Conservation (phyloP, 345 rosid genomes). For the Tarenaya hassleriana region DNA sequence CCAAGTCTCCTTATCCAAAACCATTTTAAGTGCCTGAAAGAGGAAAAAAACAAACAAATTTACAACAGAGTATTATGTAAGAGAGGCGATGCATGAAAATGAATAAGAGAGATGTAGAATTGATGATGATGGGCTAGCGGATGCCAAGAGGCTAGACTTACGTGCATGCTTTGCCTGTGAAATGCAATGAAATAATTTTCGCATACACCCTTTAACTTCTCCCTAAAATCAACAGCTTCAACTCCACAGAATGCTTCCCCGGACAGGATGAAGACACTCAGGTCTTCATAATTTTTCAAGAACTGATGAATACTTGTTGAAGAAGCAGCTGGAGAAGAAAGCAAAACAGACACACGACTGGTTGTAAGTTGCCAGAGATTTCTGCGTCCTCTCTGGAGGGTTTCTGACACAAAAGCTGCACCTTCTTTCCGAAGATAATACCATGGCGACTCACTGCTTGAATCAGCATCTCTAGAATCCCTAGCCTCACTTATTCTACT, state of each 20-base stretch:
- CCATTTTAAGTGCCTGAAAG: conserved; percentile 92
- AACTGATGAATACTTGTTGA: conserved; percentile 95
- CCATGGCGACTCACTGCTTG: conserved; percentile 82
- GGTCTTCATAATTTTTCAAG: conserved; percentile 85
- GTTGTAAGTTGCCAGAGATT: conserved; percentile 98
- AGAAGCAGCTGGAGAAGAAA: conserved; percentile 73
- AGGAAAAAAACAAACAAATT: conserved; percentile 19
- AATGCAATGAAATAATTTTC: conserved; percentile 76
- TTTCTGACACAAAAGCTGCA: conserved; percentile 70
- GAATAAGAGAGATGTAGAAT: conserved; percentile 18
- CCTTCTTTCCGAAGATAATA: conserved; percentile 91
- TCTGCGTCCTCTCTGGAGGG: conserved; percentile 83
- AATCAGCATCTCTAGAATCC: conserved; percentile 45
- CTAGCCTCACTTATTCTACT: conserved; percentile 37
- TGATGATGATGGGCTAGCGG: conserved; percentile 8
- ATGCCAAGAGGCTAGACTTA: conserved; percentile 38
- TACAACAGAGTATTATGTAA: conserved; percentile 3
- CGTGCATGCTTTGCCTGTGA: conserved; percentile 84
- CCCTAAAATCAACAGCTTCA: conserved; percentile 88
- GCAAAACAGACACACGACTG: conserved; percentile 85
- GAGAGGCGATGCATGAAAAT: conserved; percentile 19
- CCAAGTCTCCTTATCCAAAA: conserved; percentile 96
- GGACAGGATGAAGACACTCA: conserved; percentile 75
- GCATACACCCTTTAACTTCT: conserved; percentile 82
- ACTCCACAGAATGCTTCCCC: conserved; percentile 97